phyloP scores from a whole-genome alignment of 495 filamentous ascomycete species.

The Friedmanniomyces simplex region DNA sequence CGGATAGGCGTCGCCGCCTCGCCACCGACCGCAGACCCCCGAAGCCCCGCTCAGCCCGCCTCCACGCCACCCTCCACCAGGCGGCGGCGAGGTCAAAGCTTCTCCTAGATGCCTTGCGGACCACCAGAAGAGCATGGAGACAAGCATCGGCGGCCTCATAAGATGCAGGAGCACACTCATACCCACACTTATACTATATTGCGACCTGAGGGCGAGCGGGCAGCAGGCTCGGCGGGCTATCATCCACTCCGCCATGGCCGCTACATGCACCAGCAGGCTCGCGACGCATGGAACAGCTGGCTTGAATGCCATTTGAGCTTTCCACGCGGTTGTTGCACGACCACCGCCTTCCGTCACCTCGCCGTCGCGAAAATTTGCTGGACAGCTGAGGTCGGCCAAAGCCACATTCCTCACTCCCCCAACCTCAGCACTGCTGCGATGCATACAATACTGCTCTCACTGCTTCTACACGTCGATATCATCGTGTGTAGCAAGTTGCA shows the following conservation, averaged over 20 bases:
- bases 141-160: not conserved
- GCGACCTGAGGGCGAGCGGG: not conserved
- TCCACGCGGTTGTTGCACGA: not conserved
- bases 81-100: not conserved
- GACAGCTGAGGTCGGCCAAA: not conserved
- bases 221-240: not conserved
- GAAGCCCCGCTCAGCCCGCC: not conserved
- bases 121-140: not conserved
- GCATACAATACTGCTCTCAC: not conserved
- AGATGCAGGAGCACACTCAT: not conserved
- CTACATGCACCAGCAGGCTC: not conserved
- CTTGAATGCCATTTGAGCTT: not conserved
- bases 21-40: not conserved
- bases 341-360: not conserved
- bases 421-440: not conserved
- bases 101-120: not conserved
- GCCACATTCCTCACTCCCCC: not conserved
- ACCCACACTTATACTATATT: not conserved
- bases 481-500: not conserved
- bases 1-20: not conserved
- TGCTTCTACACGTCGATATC: not conserved
- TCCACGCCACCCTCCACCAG: not conserved
- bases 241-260: not conserved
- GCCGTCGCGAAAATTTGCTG: not conserved
- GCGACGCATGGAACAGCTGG: not conserved